A percentile compares a stretch with the other conserved stretches of the same genome.
phyloP scores from a whole-genome alignment of 2,329 filamentous ascomycete species.

The Pseudogymnoascus sp. region DNA sequence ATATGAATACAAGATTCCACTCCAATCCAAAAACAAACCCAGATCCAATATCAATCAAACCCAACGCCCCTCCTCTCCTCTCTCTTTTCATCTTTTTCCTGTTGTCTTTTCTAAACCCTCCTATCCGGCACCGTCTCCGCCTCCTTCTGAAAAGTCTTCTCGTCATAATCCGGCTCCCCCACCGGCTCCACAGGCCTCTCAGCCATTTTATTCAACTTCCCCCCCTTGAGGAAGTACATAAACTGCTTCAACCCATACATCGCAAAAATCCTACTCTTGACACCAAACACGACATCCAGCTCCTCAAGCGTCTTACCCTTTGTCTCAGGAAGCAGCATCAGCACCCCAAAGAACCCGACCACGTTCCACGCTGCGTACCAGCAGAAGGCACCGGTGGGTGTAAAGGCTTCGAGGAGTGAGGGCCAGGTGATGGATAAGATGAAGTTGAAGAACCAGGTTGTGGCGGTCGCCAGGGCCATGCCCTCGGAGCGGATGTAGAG shows the following conservation, averaged over 20 bases:
- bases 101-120: neutral
- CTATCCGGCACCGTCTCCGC: neutral
- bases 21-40: neutral
- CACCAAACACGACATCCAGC: slow-evolving; percentile 40
- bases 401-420: slow-evolving; percentile 2
- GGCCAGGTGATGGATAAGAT: slow-evolving; percentile 16
- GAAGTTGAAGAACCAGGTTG: slow-evolving; percentile 31
- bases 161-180: neutral
- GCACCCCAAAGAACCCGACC: slow-evolving; percentile 46
- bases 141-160: neutral
- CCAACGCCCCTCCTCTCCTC: neutral
- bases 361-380: slow-evolving; percentile 32
- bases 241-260: slow-evolving; percentile 17
- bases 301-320: slow-evolving; percentile 36
- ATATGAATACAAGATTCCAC: slow-evolving; percentile 1
- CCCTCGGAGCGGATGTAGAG: slow-evolving; percentile 50
- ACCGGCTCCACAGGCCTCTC: neutral
- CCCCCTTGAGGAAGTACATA: slow-evolving; percentile 14
- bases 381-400: neutral
- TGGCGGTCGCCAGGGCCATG: slow-evolving; percentile 50
- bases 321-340: slow-evolving; percentile 49
- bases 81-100: too few relatives aligned
- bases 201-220: neutral
- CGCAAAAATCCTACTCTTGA: slow-evolving; percentile 16
- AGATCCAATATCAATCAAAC: neutral